Conservation (phyloP, 176 grass and related monocot genomes). For the Neostapfia colusana region DNA sequence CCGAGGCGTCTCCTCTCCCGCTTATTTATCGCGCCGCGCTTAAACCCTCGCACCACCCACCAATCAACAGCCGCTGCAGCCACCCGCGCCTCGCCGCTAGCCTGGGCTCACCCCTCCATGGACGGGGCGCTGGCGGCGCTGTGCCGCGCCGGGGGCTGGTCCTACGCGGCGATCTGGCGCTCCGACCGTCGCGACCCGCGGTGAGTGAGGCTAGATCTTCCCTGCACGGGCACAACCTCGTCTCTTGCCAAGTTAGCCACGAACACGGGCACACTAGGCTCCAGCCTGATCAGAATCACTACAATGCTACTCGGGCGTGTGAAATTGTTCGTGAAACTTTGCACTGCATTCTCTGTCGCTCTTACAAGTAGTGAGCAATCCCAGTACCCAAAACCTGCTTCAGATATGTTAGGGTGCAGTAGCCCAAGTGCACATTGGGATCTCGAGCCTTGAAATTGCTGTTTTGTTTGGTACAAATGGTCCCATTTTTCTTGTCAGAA, state of each 20-base stretch:
- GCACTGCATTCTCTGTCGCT: neutral
- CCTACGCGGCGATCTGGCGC: slow-evolving; percentile 81
- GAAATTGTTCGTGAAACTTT: neutral
- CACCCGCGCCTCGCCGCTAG: neutral
- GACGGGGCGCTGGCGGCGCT: slow-evolving; percentile 61
- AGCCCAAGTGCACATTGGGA: neutral
- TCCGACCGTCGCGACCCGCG: slow-evolving; percentile 67
- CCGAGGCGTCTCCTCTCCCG: slow-evolving; percentile 13
- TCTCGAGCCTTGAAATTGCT: slow-evolving; percentile 21
- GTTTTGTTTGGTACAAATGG: neutral
- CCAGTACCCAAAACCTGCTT: neutral
- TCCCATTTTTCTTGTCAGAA: neutral
- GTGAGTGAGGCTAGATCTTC: slow-evolving; percentile 43
- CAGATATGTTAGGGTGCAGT: neutral
- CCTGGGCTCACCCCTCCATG: slow-evolving; percentile 14
- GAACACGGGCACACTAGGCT: neutral
- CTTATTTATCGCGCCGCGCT: slow-evolving; percentile 35
- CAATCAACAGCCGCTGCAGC: neutral
- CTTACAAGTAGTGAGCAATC: neutral
- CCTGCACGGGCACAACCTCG: neutral
- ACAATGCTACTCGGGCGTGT: neutral
- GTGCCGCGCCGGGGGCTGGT: slow-evolving; percentile 78
- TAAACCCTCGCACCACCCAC: slow-evolving; percentile 34
- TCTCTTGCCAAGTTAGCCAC: neutral
- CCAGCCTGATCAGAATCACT: neutral